Base-by-base conservation (phyloP, 2,329 filamentous ascomycete genomes). In the Alternaria sp. region DNA sequence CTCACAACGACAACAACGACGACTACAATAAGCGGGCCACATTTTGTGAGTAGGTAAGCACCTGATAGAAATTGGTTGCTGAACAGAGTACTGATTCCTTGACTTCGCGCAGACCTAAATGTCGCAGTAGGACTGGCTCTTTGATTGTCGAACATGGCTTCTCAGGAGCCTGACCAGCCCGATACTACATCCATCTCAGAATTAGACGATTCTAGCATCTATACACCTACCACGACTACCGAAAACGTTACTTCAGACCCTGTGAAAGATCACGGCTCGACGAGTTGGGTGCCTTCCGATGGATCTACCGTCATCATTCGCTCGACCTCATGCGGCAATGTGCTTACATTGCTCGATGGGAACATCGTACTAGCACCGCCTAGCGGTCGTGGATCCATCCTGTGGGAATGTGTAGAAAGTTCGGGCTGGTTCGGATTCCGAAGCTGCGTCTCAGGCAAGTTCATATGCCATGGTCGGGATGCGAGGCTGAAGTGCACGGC, bases 361-460 rank as follows among this genome's bases (percentile, higher is more conserved):
- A 25, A 57, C 5, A 43, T 65, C 17, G 54, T 65, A 25, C 43
- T 65, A 11, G 59, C 55, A 7, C 56, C 63, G 9, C 36, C 19
- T 3, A 21, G 56, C 25, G 52, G 51, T 21, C 63, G 54, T 46
- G 60, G 63, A 5, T 57, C 45, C 47, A 66, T 63, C 30, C 26
- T 49, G 5, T 65, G 64, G 61, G 23, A 25, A 12, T 64, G 61
- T 36, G 32, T 67, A 23, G 64, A 67, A 28, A 40, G 10, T 19
- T 19, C 57, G n/a, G 64, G 64, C 21, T 66, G 64, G 61, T 49
- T 66, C 6, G 61, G 64, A 13, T 64, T 64, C 21, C 49, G 64
- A 40, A 46, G 47, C 25, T 32, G 36, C 13, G 28, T 49, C 10
- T 57, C 58, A 10, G n/a, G 11, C 21, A 64, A 54, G 23, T 66